These are phyloP conservation scores for Calocybe gambosa DNA, from an alignment of 1,284 basidiomycete genomes.

Conservation along the genomic window DNA sequence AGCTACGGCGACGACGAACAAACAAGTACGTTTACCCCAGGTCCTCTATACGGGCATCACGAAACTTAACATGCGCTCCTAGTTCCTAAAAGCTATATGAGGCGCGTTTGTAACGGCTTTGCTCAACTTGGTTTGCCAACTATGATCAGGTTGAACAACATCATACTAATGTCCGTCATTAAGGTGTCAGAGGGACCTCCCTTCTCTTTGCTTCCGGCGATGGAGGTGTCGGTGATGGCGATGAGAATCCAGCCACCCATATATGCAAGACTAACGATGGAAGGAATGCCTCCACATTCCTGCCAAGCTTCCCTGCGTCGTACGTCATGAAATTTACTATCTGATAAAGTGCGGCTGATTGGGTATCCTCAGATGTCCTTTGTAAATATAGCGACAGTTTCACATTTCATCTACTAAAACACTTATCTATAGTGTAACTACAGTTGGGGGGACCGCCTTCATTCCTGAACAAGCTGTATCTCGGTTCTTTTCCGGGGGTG, in stretches of 20 bases:
- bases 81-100: conserved; percentile 60
- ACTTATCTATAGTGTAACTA: conserved; percentile 35
- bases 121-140: conserved; percentile 47
- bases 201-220: conserved; percentile 64
- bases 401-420: background rate
- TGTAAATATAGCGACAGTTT: conserved; percentile 5
- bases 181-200: conserved; percentile 57
- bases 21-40: conserved; percentile 33
- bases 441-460: conserved; percentile 50
- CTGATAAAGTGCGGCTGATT: background rate
- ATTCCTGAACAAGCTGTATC: conserved; percentile 47
- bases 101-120: conserved; percentile 59
- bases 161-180: background rate
- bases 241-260: conserved; percentile 40
- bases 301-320: conserved; percentile 54
- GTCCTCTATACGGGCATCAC: background rate
- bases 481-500: conserved; percentile 50
- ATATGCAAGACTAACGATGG: conserved; percentile 57
- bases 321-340: conserved; percentile 8
- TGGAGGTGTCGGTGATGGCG: conserved; percentile 60
- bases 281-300: conserved; percentile 43
- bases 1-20: conserved; percentile 69
- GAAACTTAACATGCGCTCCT: background rate
- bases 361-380: conserved; percentile 13
- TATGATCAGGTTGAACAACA: background rate